phyloP scores from a whole-genome alignment of 768 basidiomycete species.

The Mycena kentingensis region DNA sequence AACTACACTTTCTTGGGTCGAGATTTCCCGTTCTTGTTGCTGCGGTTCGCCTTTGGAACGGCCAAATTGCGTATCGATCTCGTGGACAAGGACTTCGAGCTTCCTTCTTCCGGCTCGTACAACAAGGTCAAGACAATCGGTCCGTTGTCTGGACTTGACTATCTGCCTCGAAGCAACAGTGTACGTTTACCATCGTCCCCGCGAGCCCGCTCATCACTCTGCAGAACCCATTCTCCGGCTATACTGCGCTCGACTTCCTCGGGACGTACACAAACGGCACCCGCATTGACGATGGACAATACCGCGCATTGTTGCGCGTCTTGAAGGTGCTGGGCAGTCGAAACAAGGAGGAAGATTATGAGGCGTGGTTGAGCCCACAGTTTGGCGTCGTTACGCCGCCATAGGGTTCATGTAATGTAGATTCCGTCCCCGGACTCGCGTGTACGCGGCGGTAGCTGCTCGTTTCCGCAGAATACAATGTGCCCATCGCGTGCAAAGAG shows the following conservation, averaged over 20 bases:
- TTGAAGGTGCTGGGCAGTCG: conserved; percentile 20
- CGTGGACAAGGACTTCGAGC: conserved; percentile 29
- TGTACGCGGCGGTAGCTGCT: conserved; percentile 35
- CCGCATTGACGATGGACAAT: conserved; percentile 20
- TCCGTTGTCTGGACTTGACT: conserved; percentile 12
- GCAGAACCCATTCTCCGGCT: conserved; percentile 21
- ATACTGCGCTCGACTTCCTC: not conserved
- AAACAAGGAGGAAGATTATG: conserved; percentile 22
- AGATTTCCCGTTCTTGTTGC: conserved; percentile 31
- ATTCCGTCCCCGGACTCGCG: conserved; percentile 27
- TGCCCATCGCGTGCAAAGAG: conserved; percentile 68
- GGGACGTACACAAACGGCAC: conserved; percentile 21
- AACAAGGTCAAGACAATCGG: conserved; percentile 19
- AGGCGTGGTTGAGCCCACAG: conserved; percentile 28
- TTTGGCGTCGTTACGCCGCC: conserved; percentile 18
- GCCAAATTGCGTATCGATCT: conserved; percentile 34
- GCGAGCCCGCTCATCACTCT: not conserved
- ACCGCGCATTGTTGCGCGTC: conserved; percentile 17
- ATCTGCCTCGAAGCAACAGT: conserved; percentile 17
- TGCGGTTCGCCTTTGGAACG: conserved; percentile 34
- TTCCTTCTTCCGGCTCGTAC: conserved; percentile 31
- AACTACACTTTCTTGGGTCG: conserved; percentile 36
- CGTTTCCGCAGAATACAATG: conserved; percentile 66
- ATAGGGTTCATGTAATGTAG: conserved; percentile 28
- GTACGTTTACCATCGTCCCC: not conserved